Percentiles rank a stretch among this genome's conserved stretches.
phyloP scores from a whole-genome alignment of 2,329 filamentous ascomycete genomes.

The Colletotrichum costaricense region DNA sequence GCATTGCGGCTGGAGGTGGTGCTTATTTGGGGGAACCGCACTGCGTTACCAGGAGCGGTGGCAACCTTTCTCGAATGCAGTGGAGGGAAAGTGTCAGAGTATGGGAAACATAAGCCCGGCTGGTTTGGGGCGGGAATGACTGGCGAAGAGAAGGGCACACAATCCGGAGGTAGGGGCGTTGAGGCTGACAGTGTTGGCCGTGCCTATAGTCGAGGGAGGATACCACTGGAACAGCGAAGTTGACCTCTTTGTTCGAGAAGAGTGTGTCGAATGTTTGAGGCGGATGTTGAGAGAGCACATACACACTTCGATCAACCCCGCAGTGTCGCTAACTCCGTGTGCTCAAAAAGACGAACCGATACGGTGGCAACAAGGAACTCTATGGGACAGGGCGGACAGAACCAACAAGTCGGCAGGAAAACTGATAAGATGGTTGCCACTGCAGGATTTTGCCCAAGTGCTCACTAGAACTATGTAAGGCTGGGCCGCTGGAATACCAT shows the following conservation, averaged over 20 bases:
- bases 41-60: not conserved
- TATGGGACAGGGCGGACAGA: not conserved
- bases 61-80: not conserved
- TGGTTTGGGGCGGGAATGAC: not conserved
- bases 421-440: slow-evolving; percentile 26
- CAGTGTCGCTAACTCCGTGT: not conserved
- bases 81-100: not conserved
- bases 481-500: not conserved
- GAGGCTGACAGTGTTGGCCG: not conserved
- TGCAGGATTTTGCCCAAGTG: not conserved
- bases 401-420: not conserved
- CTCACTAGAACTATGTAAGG: slow-evolving; percentile 16
- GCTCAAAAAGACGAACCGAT: not conserved
- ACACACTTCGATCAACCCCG: not conserved
- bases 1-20: slow-evolving; percentile 1
- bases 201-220: not conserved
- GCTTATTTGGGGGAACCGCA: slow-evolving; percentile 2
- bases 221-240: not conserved
- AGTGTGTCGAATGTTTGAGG: not conserved
- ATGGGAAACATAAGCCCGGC: not conserved
- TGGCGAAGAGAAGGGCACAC: not conserved
- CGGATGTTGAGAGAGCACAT: not conserved
- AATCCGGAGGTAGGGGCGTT: not conserved
- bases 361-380: slow-evolving; percentile 3
- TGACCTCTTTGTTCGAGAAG: not conserved